These are phyloP conservation scores for Eucalyptus cloeziana DNA, from an alignment of 345 rosid genomes.

Conservation along the genomic window DNA sequence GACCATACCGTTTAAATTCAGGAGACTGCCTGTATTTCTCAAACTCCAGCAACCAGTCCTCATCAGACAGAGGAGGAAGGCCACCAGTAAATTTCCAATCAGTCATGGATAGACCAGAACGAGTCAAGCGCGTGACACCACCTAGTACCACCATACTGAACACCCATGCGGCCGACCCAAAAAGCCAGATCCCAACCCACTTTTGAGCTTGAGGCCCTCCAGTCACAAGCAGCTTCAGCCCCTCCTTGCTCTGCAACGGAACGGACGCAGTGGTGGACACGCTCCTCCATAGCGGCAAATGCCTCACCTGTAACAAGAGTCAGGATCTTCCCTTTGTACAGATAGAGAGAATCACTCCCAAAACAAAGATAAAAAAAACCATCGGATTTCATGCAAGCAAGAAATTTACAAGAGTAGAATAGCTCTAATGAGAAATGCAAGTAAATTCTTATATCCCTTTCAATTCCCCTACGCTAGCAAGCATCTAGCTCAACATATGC, in stretches of 20 bases:
- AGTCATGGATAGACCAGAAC: conserved; percentile 95
- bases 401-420: neutral
- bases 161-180: conserved; percentile 93
- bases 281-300: conserved; percentile 23
- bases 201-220: conserved; percentile 86
- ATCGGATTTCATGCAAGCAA: neutral
- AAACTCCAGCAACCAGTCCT: conserved; percentile 74
- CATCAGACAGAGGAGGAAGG: conserved; percentile 78
- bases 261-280: conserved; percentile 41
- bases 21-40: conserved; percentile 86
- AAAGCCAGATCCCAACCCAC: conserved; percentile 87
- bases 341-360: neutral
- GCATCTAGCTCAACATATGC: neutral
- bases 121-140: conserved; percentile 72
- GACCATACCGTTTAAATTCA: conserved; percentile 56
- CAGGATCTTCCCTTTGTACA: neutral
- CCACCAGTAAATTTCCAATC: conserved; percentile 87
- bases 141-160: conserved; percentile 92
- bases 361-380: neutral
- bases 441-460: neutral
- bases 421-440: neutral
- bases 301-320: conserved; percentile 31
- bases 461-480: neutral
- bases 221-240: conserved; percentile 54
- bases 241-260: conserved; percentile 41